These are phyloP conservation scores for Quercus dentata DNA, from an alignment of 306 rosid species.

Conservation along the genomic window DNA sequence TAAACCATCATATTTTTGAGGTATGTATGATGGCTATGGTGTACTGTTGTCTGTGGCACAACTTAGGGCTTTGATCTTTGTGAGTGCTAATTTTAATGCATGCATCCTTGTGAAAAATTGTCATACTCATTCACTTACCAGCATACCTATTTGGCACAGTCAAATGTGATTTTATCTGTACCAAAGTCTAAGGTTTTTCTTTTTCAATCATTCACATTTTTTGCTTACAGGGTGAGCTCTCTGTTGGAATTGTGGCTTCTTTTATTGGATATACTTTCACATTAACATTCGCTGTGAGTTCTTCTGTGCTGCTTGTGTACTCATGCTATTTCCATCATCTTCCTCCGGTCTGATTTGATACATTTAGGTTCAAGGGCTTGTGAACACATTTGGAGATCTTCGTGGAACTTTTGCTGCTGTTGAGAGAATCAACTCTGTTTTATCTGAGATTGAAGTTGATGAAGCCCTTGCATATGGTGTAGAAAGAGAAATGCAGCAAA, in stretches of 20 bases:
- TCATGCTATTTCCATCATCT: slow-evolving; percentile 17
- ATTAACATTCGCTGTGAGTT: slow-evolving; percentile 84
- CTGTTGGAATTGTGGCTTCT: slow-evolving; percentile 93
- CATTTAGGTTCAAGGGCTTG: slow-evolving; percentile 94
- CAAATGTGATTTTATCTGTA: not conserved
- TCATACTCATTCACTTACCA: not conserved
- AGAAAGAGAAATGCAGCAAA: slow-evolving; percentile 79
- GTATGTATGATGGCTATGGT: not conserved
- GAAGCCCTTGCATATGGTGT: slow-evolving; percentile 89
- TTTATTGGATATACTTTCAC: slow-evolving; percentile 98
- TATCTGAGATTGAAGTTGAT: slow-evolving; percentile 76
- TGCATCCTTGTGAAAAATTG: not conserved
- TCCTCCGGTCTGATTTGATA: slow-evolving; percentile 22
- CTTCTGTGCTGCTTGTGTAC: slow-evolving; percentile 16
- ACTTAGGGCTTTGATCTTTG: not conserved
- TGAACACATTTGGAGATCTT: slow-evolving; percentile 91
- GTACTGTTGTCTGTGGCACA: not conserved
- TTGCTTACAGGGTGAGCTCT: slow-evolving; percentile 80
- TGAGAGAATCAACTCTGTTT: slow-evolving; percentile 90
- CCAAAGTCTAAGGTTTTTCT: slow-evolving; percentile 6
- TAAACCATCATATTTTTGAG: not conserved
- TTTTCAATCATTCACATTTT: slow-evolving; percentile 23
- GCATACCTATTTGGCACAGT: not conserved
- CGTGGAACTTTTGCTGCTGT: slow-evolving; percentile 83
- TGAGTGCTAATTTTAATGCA: not conserved